Base-by-base conservation (phyloP, 2,329 filamentous ascomycete species). In the Aspergillus phoenicis region DNA sequence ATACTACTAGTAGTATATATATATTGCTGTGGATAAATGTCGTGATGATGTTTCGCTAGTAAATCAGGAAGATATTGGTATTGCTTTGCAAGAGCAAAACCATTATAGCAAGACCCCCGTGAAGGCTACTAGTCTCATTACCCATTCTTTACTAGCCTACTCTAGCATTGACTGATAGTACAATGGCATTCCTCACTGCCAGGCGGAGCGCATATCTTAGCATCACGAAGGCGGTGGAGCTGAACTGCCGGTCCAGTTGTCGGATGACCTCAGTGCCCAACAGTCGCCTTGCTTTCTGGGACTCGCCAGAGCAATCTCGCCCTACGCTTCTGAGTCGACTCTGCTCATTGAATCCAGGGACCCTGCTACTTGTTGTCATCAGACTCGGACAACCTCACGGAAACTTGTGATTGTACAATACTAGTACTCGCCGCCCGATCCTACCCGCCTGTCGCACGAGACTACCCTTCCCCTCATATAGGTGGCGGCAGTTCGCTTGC, bases 261-360 rank as follows among this genome's bases (percentile, higher is more conserved):
- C 39, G 20, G 26, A 55, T 55, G 52, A 55, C 39, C 52, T 55
- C 52, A 55, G 52, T 55, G 53, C 53, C 39, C 53, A 56, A 56
- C 28, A 56, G 39, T 56, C 39, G 39, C 53, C 53, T 36, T 39
- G 43, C 45, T 22, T 55, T 11, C 53, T 17, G 24, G 24, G 13
- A 45, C 38, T 20, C 24, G 41, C 41, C 24, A 28, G 24, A 30
- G 30, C 28, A 20, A 4, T 17, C 17, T 26, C n/a, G 26, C 6
- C 39, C 30, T 56, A 3, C 53, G 8, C 30, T 47, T 43, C 41
- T 24, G 10, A 20, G 5, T 22, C 5, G n/a, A 33, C n/a, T 17
- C 6, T 47, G n/a, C 47, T 30, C 13, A 30, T 17, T 17, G 28
- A 15, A 36, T 8, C 20, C 13, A 30, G 15, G 13, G n/a, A 22